Base-by-base conservation (phyloP, 1,284 basidiomycete species). In the Trichosporon coremiiforme region DNA sequence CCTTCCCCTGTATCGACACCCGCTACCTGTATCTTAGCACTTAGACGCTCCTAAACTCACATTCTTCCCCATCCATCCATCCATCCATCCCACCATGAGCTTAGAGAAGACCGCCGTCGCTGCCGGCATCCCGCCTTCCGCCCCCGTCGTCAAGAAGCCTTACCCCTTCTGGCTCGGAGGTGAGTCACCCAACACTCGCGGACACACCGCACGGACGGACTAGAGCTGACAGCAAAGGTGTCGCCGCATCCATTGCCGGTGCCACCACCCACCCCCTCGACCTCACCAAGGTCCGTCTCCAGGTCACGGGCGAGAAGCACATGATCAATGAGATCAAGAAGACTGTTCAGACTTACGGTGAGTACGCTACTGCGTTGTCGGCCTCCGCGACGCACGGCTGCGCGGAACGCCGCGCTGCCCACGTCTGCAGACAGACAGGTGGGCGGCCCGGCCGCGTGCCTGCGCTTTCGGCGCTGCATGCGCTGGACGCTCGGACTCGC, bases 161-260 rank as follows among this genome's bases (percentile, higher is more conserved):
- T 90, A 93, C 83, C 91, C 91, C 20, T 91, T 92, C 84, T 93
- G 90, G 89, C 85, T 93, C 12, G 91, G 91, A 83, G 90, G 91
- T 89, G 68, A 75, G 86, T 84, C 47, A 35, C 50, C 29, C 31
- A 29, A 29, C 47, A 25, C 20, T 4, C 22, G 7, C 9, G 4
- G 2, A 13, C 25, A 29, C n/a, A 2, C 20, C 35, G n/a, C 64
- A 33, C 13, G 41, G 4, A 4, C 10, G 8, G n/a, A n/a, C n/a
- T n/a, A 33, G 15, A 41, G 62, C 69, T 70, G 35, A 70, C 65
- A 20, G 1, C 4, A 22, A 90, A 47, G 89, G 90, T 81, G 85
- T 92, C 66, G 91, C 91, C 55, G 91, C 91, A 17, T 91, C 90
- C 31, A 90, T 92, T 72, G 91, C 91, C 6, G 91, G 90, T 13